These are phyloP conservation scores for Kwoniella sp. DNA, from an alignment of 768 basidiomycete species.

Conservation along the genomic window DNA sequence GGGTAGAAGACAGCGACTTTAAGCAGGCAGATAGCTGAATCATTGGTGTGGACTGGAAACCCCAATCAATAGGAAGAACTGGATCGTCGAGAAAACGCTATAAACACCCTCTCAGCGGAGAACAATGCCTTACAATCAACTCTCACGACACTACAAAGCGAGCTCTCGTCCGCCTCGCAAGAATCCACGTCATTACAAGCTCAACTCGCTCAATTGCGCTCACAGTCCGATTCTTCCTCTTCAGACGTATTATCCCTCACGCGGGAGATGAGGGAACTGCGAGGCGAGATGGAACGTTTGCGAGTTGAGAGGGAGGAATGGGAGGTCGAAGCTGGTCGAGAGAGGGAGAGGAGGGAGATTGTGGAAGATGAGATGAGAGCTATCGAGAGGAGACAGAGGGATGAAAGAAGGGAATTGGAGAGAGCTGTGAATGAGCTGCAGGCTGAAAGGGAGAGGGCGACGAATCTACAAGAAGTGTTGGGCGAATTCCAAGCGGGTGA, in stretches of 20 bases:
- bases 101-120: conserved; percentile 75
- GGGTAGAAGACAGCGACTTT: too few relatives aligned
- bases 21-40: too few relatives aligned
- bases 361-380: conserved; percentile 63
- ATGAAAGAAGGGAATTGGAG: conserved; percentile 65
- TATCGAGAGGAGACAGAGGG: conserved; percentile 66
- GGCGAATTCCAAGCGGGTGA: conserved; percentile 91
- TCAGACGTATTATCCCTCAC: conserved; percentile 51
- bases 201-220: conserved; percentile 62
- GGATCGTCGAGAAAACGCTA: conserved; percentile 81
- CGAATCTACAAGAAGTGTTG: conserved; percentile 86
- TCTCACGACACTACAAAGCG: conserved; percentile 75
- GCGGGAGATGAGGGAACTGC: conserved; percentile 74
- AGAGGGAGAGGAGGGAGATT: conserved; percentile 73
- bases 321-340: conserved; percentile 66
- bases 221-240: conserved; percentile 50
- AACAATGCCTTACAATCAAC: conserved; percentile 73
- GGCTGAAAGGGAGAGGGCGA: conserved; percentile 65
- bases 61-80: conserved; percentile 99
- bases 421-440: conserved; percentile 62
- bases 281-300: conserved; percentile 83
- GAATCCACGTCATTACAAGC: conserved; percentile 71
- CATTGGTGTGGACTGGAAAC: too few relatives aligned
- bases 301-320: conserved; percentile 78
- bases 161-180: conserved; percentile 72